Evolutionary conservation across 139 green algal species (phyloP), one percentile per base, ranked within the genome.

Genomic region (Eudorina sp.): DNA sequence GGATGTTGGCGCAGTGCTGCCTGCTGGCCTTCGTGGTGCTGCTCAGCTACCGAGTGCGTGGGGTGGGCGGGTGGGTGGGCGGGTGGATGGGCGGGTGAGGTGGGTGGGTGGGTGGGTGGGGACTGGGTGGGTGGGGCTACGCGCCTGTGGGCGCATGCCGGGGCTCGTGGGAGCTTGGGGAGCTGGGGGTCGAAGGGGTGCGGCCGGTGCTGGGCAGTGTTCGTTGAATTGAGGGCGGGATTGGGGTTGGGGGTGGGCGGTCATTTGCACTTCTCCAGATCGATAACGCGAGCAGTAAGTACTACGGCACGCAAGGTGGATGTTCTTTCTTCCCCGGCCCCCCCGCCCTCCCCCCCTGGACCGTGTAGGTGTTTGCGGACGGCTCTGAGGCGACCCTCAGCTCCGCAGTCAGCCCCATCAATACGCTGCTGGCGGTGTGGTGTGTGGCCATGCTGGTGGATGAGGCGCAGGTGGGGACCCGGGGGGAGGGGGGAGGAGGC

Each of bases 401-500:
- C 43, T 55, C 72, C 41, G 25, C 43, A 29, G 27, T 60, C 38
- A 58, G 38, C 38, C 72, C 72, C 38, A n/a, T 80, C 72, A 80
- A 60, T 43, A 80, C 72, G 3, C 19, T 60, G 23, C 46, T 80
- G 72, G 72, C 72, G 43, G 72, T 80, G 72, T 80, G 72, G 72
- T 80, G 72, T 43, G 23, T 80, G 41, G 72, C 72, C 8, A 40
- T 80, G 21, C 40, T 80, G 43, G 72, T 80, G 13, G 72, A 80
- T 0, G 72, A 80, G 43, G 21, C 31, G 72, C 72, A 80, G 72
- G 72, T 80, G 66, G 5, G 66, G 66, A n/a, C n/a, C n/a, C n/a
- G n/a, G n/a, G n/a, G n/a, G n/a, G n/a, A n/a, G n/a, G n/a, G n/a
- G n/a, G n/a, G n/a, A n/a, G n/a, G n/a, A n/a, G n/a, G n/a, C n/a